Base-by-base conservation (phyloP, 805 yeast genomes). In the Pichia deserticola region DNA sequence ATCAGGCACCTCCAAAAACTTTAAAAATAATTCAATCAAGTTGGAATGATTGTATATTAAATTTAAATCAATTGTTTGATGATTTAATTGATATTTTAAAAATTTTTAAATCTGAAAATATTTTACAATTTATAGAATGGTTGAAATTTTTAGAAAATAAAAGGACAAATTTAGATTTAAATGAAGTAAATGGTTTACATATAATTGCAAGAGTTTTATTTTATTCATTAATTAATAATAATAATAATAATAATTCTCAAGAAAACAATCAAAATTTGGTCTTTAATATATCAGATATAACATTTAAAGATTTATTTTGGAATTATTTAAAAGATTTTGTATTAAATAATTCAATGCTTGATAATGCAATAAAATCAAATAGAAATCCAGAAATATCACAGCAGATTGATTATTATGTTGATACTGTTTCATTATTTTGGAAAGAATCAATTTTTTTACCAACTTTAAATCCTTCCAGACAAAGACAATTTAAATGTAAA, bases 401-500 rank as follows among this genome's bases (percentile, higher is more conserved):
- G 71, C 74, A 47, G 67, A 70, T 10, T 57, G 67, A 15, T 71
- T 50, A 42, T 38, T 50, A 50, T 36, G 12, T 50, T 20, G 52
- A 50, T 27, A 39, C 49, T 4, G 36, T 50, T 25, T 37, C 52
- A 11, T 27, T 36, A 13, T 34, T 50, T n/a, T 50, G 45, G 43
- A 50, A 37, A 33, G 52, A 50, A 35, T 27, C 42, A 7, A 7
- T 42, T 5, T 42, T 45, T 27, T 20, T 50, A 30, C 52, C 51
- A 43, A 33, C 79, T 6, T 84, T 82, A 62, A 92, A 92, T 59
- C 81, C 89, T 36, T 80, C 95, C 45, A 75, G 96, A 49, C 89
- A 88, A 60, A 78, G 97, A 54, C 96, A 88, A 62, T 78, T 84
- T 54, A 67, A 84, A 58, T 69, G 82, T 54, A 71, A 82, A 59